phyloP scores from a whole-genome alignment of 345 rosid genomes.

The Citrus cavaleriei region DNA sequence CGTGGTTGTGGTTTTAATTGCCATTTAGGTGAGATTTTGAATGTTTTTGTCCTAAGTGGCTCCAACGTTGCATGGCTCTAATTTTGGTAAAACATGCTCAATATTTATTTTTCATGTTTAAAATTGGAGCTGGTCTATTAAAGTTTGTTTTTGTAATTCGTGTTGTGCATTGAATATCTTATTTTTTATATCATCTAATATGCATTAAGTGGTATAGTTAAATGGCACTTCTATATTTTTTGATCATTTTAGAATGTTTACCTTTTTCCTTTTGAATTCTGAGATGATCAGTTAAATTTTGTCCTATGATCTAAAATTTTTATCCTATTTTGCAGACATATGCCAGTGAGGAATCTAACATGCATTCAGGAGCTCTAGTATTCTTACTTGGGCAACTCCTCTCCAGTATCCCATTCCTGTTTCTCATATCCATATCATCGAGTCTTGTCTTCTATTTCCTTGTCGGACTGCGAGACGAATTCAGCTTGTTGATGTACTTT shows the following conservation, averaged over 20 bases:
- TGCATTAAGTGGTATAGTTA: too few species aligned
- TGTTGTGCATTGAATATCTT: not conserved
- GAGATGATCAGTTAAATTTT: not conserved
- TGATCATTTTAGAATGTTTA: not conserved
- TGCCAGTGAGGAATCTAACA: constrained; percentile 78
- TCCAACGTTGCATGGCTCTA: not conserved
- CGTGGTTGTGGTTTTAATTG: not conserved
- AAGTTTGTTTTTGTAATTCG: not conserved
- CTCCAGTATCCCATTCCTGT: constrained; percentile 93
- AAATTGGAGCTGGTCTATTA: not conserved
- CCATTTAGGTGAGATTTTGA: not conserved
- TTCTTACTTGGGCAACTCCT: constrained; percentile 88
- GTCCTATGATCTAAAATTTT: not conserved
- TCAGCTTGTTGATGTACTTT: constrained; percentile 97
- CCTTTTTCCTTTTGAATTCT: not conserved
- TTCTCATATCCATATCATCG: constrained; percentile 93
- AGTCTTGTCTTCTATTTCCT: constrained; percentile 97
- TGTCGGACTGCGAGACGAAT: constrained; percentile 72
- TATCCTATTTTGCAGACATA: constrained; percentile 50
- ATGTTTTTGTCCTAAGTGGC: not conserved
- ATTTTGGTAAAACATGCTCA: not conserved
- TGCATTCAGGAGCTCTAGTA: constrained; percentile 89
- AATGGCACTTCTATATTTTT: not conserved
- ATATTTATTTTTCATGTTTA: not conserved
- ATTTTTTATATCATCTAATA: not conserved